Conservation (phyloP, 257 asterid genomes). For the Hygrophila difformis region DNA sequence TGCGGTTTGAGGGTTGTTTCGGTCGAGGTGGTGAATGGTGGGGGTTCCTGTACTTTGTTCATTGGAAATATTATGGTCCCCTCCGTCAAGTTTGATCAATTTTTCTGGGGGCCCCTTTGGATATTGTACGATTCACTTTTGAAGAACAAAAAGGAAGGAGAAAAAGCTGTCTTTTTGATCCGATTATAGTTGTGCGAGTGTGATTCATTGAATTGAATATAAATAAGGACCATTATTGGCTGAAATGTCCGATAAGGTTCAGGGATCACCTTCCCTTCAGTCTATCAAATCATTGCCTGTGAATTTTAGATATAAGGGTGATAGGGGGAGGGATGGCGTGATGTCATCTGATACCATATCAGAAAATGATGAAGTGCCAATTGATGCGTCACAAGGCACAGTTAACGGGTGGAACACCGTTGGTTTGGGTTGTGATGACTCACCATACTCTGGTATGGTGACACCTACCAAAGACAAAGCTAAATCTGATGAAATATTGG, state of each 20-base stretch:
- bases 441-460: conserved; percentile 7
- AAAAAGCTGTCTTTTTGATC: background rate
- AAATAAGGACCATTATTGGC: background rate
- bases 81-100: conserved; percentile 69
- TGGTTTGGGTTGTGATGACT: too few species aligned
- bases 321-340: conserved; percentile 26
- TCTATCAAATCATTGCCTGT: conserved; percentile 69
- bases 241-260: conserved; percentile 50
- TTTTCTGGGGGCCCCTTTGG: background rate
- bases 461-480: conserved; percentile 42
- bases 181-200: background rate
- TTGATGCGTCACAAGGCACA: conserved; percentile 13
- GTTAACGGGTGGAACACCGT: conserved; percentile 5
- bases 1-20: conserved; percentile 27
- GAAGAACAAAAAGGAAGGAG: background rate
- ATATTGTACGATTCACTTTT: background rate
- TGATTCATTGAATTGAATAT: background rate
- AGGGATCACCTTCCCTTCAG: conserved; percentile 40
- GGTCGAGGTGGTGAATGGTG: conserved; percentile 24
- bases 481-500: conserved; percentile 36
- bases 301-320: conserved; percentile 46
- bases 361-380: conserved; percentile 32
- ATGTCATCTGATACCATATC: conserved; percentile 31
- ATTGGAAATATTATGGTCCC: conserved; percentile 47
- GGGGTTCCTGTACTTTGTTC: conserved; percentile 28